Evolutionary conservation across 805 yeast species (phyloP), one percentile per base, ranked within the genome.

Genomic region (Saccharomycopsis babjevae): DNA sequence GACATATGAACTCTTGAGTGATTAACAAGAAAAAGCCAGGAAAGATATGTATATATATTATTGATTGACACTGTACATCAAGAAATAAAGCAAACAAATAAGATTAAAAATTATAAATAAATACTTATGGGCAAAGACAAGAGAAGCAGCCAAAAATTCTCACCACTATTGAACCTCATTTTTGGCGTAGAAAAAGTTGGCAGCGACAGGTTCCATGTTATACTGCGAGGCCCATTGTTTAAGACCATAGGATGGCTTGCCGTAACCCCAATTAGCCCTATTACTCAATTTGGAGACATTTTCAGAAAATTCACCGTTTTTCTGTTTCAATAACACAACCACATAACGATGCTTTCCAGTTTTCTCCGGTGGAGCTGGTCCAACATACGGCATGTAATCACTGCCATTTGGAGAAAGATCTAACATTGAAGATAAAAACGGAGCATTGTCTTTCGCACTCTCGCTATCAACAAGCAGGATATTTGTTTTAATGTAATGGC

Each of bases 301-400:
- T 38, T 59, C 60, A 50, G 42, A 54, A 20, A 61, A 54, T 22
- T 57, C 42, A 6, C 32, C 57, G 18, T 50, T 40, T 22, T 79
- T 68, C 76, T 86, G 96, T 73, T 85, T 86, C 72, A 77, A 89
- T 64, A 92, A 74, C 60, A 89, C 67, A 67, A 87, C 88, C 20
- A 88, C 89, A 71, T 92, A 92, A 65, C 97, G 83, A 76, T 92
- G 97, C 69, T 85, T 81, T 15, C 96, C 93, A 0, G 97, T 88
- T 60, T 83, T 84, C 56, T 81, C 80, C 46, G 97, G 97, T n/a
- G 97, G 97, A 5, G 82, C 97, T 2, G 97, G 97, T 0, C 96
- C 96, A 66, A 74, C 69, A 72, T 91, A 90, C 5, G 83, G 75
- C 36, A 87, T 65, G 52, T 77, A 77, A 22, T 64, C 68, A 22